Percentiles rank a stretch among this genome's conserved stretches.
Conservation (phyloP, 371 early-diverging fungal species). For the Mucor racemosus region DNA sequence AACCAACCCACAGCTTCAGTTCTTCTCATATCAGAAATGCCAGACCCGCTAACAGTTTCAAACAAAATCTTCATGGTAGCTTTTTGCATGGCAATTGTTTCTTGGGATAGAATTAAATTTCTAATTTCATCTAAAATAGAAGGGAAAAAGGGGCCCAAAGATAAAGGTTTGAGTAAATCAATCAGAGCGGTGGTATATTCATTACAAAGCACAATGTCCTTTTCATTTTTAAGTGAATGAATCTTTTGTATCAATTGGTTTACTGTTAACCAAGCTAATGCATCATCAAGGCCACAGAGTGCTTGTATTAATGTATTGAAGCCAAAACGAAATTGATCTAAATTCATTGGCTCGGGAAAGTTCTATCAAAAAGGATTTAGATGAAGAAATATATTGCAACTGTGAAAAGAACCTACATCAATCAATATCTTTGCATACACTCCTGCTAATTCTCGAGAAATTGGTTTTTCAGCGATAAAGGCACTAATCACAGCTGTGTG, state of each 20-base stretch:
- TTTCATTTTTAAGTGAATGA: conserved; percentile 17
- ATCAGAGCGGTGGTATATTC: conserved; percentile 42
- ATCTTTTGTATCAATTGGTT: conserved; percentile 53
- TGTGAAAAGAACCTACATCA: conserved; percentile 35
- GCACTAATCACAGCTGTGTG: conserved; percentile 62
- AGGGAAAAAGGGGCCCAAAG: conserved; percentile 54
- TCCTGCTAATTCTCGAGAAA: conserved; percentile 50
- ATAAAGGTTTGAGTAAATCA: conserved; percentile 52
- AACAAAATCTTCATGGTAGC: conserved; percentile 49
- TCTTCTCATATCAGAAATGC: conserved; percentile 56
- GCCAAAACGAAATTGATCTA: conserved; percentile 63
- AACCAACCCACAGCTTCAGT: conserved; percentile 57
- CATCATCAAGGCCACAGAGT: conserved; percentile 64
- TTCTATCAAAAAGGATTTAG: conserved; percentile 27
- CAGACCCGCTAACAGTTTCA: conserved; percentile 54
- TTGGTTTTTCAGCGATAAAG: conserved; percentile 56
- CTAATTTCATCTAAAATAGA: conserved; percentile 32
- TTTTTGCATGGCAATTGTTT: conserved; percentile 29
- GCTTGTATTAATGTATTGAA: conserved; percentile 63
- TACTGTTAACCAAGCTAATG: conserved; percentile 64
- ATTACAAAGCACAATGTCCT: conserved; percentile 30
- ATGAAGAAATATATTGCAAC: neutral
- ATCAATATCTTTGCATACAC: conserved; percentile 54
- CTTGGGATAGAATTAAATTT: conserved; percentile 27
- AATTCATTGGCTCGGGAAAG: conserved; percentile 61